Evolutionary conservation across 2,329 filamentous ascomycete species (phyloP), one percentile per base, ranked within the genome.

Genomic region (Pseudogymnoascus sp.): DNA sequence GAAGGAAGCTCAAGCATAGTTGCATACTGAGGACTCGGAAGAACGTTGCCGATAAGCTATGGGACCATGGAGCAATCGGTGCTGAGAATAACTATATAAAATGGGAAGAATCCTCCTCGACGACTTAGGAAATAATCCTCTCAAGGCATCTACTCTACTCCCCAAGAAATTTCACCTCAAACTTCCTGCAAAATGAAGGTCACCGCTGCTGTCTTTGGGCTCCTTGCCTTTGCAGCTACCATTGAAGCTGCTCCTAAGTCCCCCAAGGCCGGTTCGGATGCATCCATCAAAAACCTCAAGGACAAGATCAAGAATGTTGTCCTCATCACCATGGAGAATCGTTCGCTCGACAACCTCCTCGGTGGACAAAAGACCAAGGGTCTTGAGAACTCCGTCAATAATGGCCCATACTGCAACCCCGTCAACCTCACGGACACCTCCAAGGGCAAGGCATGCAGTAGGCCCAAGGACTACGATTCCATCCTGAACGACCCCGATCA

Each of bases 271-370:
- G 72, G 71, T 42, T 73, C 72, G 1, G 64, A 66, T 59, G 67
- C 72, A 60, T 73, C 72, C 10, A 67, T 73, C 64, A 64, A 65
- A 63, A 73, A 73, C 63, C 62, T 75, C 63, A 75, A 73, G 65
- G 67, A 64, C 56, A 72, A 74, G 61, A 74, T 75, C 65, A 74
- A 75, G 69, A 72, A 75, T 68, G 73, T 75, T 2, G 73, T 75
- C 44, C 66, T 74, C 10, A 71, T 73, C 12, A 75, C 72, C 66
- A 74, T 77, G 73, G 77, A 78, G 67, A 78, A 78, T 67, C 76
- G 77, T 61, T 78, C 77, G 0, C 68, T 78, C 23, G 77, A 79
- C 67, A 79, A 78, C 68, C 65, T 79, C 6, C 69, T 78, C 4
- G 77, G 77, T 63, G 77, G 76, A 7, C 74, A 77, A 69, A 75